Evolutionary conservation across 1,139 yeast genomes (phyloP), one percentile per base, ranked within the genome.

Genomic region (Scheffersomyces cryptocercus): DNA sequence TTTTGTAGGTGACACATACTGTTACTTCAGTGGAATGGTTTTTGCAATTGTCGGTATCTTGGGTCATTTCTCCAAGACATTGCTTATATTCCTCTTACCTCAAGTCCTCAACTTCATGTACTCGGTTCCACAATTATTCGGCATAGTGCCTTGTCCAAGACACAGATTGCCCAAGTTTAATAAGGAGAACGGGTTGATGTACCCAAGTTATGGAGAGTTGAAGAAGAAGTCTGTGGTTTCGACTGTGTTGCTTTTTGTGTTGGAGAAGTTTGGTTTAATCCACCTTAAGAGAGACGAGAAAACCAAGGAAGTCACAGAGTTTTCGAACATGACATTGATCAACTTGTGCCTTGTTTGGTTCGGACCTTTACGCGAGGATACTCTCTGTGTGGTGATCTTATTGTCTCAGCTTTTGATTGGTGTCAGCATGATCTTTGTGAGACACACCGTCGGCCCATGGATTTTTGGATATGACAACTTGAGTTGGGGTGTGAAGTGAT

Each of bases 1-100:
- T 1, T 93, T 93, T 69, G 99, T 95, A 3, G 99, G 99, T 20
- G 99, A 93, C 61, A 93, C 99, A 0, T 95, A 87, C 69, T 93
- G 99, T 66, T 93, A 95, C 66, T 90, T 93, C 64, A 89, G 97
- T 29, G 99, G 99, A 3, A 93, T 93, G 99, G 96, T 93, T 1
- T 91, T 93, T 66, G 99, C 98, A 0, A 95, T 91, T 32, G 96
- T 89, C 26, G 98, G 98, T 3, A 95, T 93, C 36, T 77, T 89
- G 47, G 98, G 98, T 1, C 99, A 93, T 68, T 95, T 91, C 62
- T 88, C 97, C 38, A 93, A 93, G 66, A 93, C 99, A 0, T 73
- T 93, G 54, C 70, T 93, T 63, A 67, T 91, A 32, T 85, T 93
- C 61, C 85, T 93, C 61, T 69, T 88, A 31, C 98, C 98, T 1